These are phyloP conservation scores for Paramyrothecium roridum DNA, from an alignment of 2,329 filamentous ascomycete species.

Conservation along the genomic window DNA sequence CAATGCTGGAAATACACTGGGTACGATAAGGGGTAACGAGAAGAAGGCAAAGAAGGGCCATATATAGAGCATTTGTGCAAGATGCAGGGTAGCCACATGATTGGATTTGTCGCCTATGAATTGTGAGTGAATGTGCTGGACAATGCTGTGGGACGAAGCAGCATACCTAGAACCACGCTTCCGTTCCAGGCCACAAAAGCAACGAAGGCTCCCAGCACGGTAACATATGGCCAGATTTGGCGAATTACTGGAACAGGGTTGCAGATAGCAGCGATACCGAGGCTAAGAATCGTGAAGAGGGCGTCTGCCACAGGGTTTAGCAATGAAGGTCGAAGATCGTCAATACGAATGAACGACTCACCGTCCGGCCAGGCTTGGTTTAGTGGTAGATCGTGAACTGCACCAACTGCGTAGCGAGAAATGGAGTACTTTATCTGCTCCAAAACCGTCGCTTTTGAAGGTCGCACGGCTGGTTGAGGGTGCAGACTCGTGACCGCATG, in stretches of 20 bases:
- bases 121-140: conserved; percentile 16
- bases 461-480: conserved; percentile 24
- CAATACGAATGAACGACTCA: conserved; percentile 22
- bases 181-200: conserved; percentile 83
- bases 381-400: conserved; percentile 53
- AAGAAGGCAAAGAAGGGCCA: conserved; percentile 91
- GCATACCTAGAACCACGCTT: conserved; percentile 80
- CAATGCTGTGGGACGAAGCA: fast-evolving
- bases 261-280: conserved; percentile 54
- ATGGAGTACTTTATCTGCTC: conserved; percentile 34
- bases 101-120: conserved; percentile 83
- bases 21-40: conserved; percentile 72
- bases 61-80: conserved; percentile 92
- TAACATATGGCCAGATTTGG: conserved; percentile 56
- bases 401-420: conserved; percentile 44
- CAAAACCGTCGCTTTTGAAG: conserved; percentile 24
- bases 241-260: conserved; percentile 43
- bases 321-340: neutral
- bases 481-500: conserved; percentile 45
- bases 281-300: conserved; percentile 57
- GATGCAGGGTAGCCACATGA: conserved; percentile 83
- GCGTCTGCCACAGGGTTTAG: conserved; percentile 40
- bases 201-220: conserved; percentile 65
- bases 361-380: conserved; percentile 46
- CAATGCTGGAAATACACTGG: conserved; percentile 37